A percentile compares a stretch with the other conserved stretches of the same genome.
phyloP scores from a whole-genome alignment of 768 basidiomycete species.

The Mrakia frigida region DNA sequence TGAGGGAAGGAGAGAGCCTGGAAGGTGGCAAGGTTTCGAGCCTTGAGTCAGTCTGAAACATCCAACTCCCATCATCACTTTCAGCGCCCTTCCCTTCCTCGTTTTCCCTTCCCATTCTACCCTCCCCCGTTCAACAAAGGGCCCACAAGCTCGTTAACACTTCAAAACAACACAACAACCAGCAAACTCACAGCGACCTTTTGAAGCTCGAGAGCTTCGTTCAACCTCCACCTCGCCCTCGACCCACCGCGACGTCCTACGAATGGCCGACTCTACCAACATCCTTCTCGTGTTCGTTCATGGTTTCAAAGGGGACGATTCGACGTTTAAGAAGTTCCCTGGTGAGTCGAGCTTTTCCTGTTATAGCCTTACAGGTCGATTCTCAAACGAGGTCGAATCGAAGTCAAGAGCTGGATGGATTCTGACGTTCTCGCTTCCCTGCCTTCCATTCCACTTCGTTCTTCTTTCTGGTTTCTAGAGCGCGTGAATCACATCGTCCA shows the following conservation, averaged over 20 bases:
- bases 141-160: no score
- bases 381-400: background rate
- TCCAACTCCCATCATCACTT: no score
- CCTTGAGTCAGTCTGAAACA: no score
- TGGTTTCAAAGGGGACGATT: conserved; percentile 47
- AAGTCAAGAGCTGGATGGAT: background rate
- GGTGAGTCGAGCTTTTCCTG: conserved; percentile 30
- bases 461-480: background rate
- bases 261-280: background rate
- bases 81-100: no score
- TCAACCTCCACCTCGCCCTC: background rate
- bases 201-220: no score
- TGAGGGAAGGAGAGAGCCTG: no score
- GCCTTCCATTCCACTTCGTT: background rate
- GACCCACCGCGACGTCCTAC: background rate
- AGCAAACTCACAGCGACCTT: no score
- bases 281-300: conserved; percentile 45
- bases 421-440: background rate
- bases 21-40: no score
- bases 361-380: background rate
- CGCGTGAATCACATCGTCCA: conserved; percentile 65
- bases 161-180: no score
- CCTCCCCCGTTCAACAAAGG: no score
- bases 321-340: conserved; percentile 58
- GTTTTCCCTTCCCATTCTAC: no score